Base-by-base conservation (phyloP, 2,329 filamentous ascomycete species). In the Cercospora sp. region DNA sequence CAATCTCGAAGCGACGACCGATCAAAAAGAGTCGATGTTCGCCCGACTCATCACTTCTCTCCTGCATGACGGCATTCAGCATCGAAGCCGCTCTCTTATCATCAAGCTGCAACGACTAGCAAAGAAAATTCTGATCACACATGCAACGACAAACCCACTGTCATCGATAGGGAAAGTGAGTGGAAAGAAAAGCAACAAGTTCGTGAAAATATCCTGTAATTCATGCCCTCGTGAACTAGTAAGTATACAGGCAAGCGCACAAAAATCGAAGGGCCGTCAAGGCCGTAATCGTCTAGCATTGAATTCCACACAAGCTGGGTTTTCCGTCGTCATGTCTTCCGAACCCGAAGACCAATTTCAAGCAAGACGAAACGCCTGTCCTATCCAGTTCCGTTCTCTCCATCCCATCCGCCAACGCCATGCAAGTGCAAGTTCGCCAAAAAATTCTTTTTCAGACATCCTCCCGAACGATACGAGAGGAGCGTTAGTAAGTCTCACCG, bases 401-500 rank as follows among this genome's bases (percentile, higher is more conserved):
- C 63, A 51, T 21, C 18, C 18, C 57, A 30, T 57, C 63, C 34
- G 21, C 55, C 55, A 66, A 66, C 40, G 24, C 63, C 63, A 21
- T 43, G 57, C 63, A 53, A 43, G 37, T 26, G 26, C 37, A 43
- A 55, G 28, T 49, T 37, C n/a, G 37, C 24, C 18, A 57, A 43
- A 21, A 26, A 5, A 13, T 45, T 30, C 13, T n/a, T 53, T 12
- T 53, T 61, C 63, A 66, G 28, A 61, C 55, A 61, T 30, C 55
- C 55, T 32, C 26, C 53, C 16, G 24, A 8, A 9, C 13, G n/a
- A 28, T 24, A 28, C n/a, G 10, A 66, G 16, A 49, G 16, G 40
- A 34, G 51, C 7, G 8, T 78, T 72, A 79, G 67, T 77, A 79
- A 21, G 74, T 77, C 66, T 77, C 76, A 6, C 75, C 77, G 58